Conservation (phyloP, 164 flowering plant species). For the Kalanchoe fedtschenkoi region DNA sequence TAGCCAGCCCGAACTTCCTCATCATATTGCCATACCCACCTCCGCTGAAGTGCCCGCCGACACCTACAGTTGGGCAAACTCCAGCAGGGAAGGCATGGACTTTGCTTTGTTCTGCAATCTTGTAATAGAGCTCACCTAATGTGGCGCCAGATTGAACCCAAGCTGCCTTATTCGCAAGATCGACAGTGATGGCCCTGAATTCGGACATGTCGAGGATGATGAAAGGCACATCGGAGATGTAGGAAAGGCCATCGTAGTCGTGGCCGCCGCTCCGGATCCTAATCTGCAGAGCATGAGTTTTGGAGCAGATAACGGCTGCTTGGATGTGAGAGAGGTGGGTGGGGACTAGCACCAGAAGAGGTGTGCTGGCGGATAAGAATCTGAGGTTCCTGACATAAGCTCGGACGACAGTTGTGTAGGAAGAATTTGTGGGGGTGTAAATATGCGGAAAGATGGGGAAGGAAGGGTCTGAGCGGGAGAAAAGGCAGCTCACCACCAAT, state of each 20-base stretch:
- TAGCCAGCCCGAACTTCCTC: slow-evolving; percentile 36
- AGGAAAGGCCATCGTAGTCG: slow-evolving; percentile 39
- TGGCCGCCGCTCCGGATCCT: slow-evolving; percentile 42
- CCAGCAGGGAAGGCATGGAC: slow-evolving; percentile 23
- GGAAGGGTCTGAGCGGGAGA: too few species aligned
- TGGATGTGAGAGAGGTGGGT: slow-evolving; percentile 21
- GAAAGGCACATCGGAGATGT: slow-evolving; percentile 18
- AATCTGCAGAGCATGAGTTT: slow-evolving; percentile 14
- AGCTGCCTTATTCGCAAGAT: slow-evolving; percentile 16
- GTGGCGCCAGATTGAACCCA: slow-evolving; percentile 41
- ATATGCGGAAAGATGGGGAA: too few species aligned
- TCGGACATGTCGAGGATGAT: slow-evolving; percentile 27
- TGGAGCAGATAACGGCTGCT: slow-evolving; percentile 25
- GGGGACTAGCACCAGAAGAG: too few species aligned
- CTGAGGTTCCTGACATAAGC: too few species aligned
- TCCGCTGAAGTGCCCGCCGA: slow-evolving; percentile 35
- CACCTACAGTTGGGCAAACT: slow-evolving; percentile 30
- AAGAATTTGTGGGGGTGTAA: too few species aligned
- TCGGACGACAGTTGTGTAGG: too few species aligned
- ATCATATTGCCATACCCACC: slow-evolving; percentile 36
- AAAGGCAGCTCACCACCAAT: too few species aligned
- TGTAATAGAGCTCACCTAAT: slow-evolving; percentile 28
- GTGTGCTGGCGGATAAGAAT: too few species aligned
- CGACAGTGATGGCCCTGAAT: slow-evolving; percentile 15
- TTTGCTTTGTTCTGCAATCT: slow-evolving; percentile 23